phyloP scores from a whole-genome alignment of 1,284 basidiomycete species.

The Cutaneotrichosporon sp. region DNA sequence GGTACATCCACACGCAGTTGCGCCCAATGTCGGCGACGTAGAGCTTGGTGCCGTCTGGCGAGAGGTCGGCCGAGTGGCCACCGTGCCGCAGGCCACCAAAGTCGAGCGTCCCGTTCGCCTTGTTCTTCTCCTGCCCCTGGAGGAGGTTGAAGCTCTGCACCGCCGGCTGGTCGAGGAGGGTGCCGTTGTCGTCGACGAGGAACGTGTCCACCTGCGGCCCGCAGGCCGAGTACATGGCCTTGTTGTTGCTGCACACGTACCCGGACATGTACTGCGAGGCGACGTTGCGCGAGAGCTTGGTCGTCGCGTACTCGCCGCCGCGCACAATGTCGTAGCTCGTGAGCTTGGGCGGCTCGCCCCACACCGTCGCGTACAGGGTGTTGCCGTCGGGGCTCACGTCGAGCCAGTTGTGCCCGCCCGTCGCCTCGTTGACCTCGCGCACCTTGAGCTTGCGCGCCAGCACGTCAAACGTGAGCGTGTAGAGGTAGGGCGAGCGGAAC shows the following conservation, averaged over 20 bases:
- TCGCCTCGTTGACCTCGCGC: slow-evolving; percentile 24
- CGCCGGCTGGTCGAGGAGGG: slow-evolving; percentile 30
- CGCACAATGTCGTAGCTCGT: slow-evolving; percentile 34
- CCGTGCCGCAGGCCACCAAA: slow-evolving; percentile 49
- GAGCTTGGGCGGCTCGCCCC: slow-evolving; percentile 37
- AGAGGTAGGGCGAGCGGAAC: slow-evolving; percentile 39
- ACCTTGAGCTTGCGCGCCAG: slow-evolving; percentile 26
- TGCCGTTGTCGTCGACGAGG: slow-evolving; percentile 41
- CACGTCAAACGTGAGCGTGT: slow-evolving; percentile 37
- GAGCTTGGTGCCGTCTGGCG: slow-evolving; percentile 43
- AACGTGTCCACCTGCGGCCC: slow-evolving; percentile 53
- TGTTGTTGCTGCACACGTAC: slow-evolving; percentile 39
- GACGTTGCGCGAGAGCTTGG: slow-evolving; percentile 29
- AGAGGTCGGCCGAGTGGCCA: slow-evolving; percentile 43
- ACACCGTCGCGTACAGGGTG: slow-evolving; percentile 42
- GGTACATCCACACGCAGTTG: slow-evolving; percentile 53
- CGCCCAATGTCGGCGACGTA: slow-evolving; percentile 52
- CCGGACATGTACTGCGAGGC: slow-evolving; percentile 38
- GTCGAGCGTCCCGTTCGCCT: slow-evolving; percentile 32
- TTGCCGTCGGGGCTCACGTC: slow-evolving; percentile 28
- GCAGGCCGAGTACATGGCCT: slow-evolving; percentile 52
- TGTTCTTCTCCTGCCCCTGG: slow-evolving; percentile 14
- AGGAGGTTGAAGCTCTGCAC: slow-evolving; percentile 27
- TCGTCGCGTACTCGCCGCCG: slow-evolving; percentile 3
- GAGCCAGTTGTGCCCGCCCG: slow-evolving; percentile 45